Percentiles rank a stretch among this genome's conserved stretches.
phyloP scores from a whole-genome alignment of 1,139 yeast species.

The Diutina scorzettiae region DNA sequence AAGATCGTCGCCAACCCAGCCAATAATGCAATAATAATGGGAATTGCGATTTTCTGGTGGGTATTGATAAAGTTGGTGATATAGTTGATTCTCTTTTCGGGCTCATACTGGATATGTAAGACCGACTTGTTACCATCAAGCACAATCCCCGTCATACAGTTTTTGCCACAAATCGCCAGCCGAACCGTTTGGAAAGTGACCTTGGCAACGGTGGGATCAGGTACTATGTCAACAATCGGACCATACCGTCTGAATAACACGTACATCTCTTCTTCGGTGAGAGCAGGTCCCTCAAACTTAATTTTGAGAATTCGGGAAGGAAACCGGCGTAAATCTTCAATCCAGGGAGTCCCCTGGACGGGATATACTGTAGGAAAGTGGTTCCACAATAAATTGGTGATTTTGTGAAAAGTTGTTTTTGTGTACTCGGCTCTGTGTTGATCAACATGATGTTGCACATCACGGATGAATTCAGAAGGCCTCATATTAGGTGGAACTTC shows the following conservation, averaged over 20 bases:
- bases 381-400: constrained; percentile 11
- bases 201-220: constrained; percentile 27
- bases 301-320: constrained; percentile 57
- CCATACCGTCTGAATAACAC: constrained; percentile 83
- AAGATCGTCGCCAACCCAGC: constrained; percentile 7
- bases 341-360: constrained; percentile 92
- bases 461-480: constrained; percentile 37
- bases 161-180: constrained; percentile 78
- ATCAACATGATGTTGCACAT: constrained; percentile 38
- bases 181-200: constrained; percentile 44
- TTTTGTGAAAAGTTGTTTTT: constrained; percentile 13
- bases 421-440: constrained; percentile 16
- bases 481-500: constrained; percentile 40
- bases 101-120: constrained; percentile 64
- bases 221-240: constrained; percentile 58
- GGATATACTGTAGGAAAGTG: constrained; percentile 41
- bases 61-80: constrained; percentile 47
- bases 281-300: constrained; percentile 57
- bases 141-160: constrained; percentile 73
- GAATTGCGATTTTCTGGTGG: constrained; percentile 75
- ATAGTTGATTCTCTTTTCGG: constrained; percentile 38
- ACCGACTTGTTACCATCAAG: constrained; percentile 42
- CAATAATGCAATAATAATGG: constrained; percentile 29
- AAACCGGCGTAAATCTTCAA: constrained; percentile 75
- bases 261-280: constrained; percentile 79